Evolutionary conservation across 306 rosid species (phyloP).

Genomic region (Crataegus laevigata): DNA sequence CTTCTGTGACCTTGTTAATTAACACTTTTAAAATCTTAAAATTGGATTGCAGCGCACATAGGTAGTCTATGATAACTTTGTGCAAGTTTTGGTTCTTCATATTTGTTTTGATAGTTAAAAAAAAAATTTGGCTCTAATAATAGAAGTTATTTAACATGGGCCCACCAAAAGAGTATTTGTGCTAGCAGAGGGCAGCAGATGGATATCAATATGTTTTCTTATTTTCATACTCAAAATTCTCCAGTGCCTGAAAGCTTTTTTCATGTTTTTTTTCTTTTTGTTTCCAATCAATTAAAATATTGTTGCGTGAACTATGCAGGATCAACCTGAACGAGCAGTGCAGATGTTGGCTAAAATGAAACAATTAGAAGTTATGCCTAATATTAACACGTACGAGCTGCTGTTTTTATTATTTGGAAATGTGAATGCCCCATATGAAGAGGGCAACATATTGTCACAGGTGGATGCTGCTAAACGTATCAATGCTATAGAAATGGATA

Average conservation of each 20-base stretch:
- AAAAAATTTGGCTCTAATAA: slow-evolving; percentile 5
- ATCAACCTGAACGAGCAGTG: slow-evolving; percentile 72
- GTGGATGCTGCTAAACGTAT: slow-evolving; percentile 56
- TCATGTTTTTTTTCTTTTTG: slow-evolving; percentile 10
- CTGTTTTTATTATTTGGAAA: slow-evolving; percentile 68
- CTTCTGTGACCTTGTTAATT: not conserved
- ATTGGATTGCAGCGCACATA: not conserved
- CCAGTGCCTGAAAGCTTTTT: not conserved
- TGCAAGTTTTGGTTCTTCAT: not conserved
- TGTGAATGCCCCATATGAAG: slow-evolving; percentile 75
- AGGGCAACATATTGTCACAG: slow-evolving; percentile 52
- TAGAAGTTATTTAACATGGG: not conserved
- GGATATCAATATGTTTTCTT: not conserved
- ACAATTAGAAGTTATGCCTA: slow-evolving; percentile 44
- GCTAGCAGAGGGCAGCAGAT: slow-evolving; percentile 10
- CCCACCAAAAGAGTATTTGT: not conserved
- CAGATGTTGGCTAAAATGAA: slow-evolving; percentile 70
- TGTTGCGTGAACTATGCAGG: slow-evolving; percentile 39
- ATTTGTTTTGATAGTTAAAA: not conserved
- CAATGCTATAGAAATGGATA: slow-evolving; percentile 62
- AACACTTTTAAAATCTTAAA: slow-evolving; percentile 4
- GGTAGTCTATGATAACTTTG: not conserved
- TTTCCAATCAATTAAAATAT: slow-evolving; percentile 11
- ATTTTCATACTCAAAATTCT: not conserved
- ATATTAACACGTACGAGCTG: slow-evolving; percentile 63